Base-by-base conservation (phyloP, 2,329 filamentous ascomycete species). In the Ophiocordyceps camponoti-leonardi region DNA sequence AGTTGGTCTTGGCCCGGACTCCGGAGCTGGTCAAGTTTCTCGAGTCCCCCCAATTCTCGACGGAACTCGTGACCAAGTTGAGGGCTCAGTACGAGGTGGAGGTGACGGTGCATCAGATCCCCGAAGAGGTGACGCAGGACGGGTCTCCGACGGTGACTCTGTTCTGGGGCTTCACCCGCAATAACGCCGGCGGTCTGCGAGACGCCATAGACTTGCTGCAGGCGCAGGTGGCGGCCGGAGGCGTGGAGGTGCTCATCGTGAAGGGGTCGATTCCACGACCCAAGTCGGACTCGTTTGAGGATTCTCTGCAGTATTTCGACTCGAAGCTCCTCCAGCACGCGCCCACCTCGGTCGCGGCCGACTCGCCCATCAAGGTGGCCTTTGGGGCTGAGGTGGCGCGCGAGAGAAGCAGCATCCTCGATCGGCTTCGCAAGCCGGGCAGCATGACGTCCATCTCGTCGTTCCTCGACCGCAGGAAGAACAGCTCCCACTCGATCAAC, bases 201-300 rank as follows among this genome's bases (percentile, higher is more conserved):
- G 92, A 98, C 64, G 92, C 92, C 43, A 92, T 96, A 55, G 92
- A 98, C 55, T 94, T 93, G 60, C 70, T 98, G 53, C 83, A 92
- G 54, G 80, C 85, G 41, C 79, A 87, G 49, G 77, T 96, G 49
- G 84, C 93, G 26, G 82, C 85, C 41, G 83, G 87, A 42, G 84
- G 85, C n/a, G 77, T 95, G n/a, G 86, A 96, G 55, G 76, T 81
- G 11, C 84, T 76, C 47, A 81, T 87, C 40, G 80, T 96, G 56
- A 93, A 93, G 62, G 92, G 92, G 45, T 81, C 86, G n/a, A 92
- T 96, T 52, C 87, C 90, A 19, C 83, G 92, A n/a, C 92, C 92
- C 50, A 95, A 96, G 68, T 96, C 92, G 1, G 92, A 98, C 62
- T 95, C 92, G 0, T 98, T 98, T 52, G 92, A 98, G 61, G 90